Conservation (phyloP, 768 basidiomycete genomes). For the Panaeolus papilionaceus region DNA sequence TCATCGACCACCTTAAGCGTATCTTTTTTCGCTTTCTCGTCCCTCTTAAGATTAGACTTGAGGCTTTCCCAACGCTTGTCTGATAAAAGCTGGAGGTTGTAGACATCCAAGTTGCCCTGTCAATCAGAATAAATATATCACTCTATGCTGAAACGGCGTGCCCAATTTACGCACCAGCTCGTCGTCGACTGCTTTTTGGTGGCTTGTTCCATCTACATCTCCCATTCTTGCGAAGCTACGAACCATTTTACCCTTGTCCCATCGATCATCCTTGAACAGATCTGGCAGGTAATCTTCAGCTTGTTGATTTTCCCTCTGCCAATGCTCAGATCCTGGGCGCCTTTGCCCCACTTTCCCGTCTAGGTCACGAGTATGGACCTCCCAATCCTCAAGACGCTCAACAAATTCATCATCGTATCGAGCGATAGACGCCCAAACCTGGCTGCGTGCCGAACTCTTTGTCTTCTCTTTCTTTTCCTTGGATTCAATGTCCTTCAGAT, state of each 20-base stretch:
- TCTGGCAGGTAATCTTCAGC: slow-evolving; percentile 44
- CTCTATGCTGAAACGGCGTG: background rate
- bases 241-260: slow-evolving; percentile 85
- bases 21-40: slow-evolving; percentile 17
- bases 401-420: slow-evolving; percentile 80
- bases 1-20: slow-evolving; percentile 27
- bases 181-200: slow-evolving; percentile 37
- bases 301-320: slow-evolving; percentile 22
- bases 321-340: slow-evolving; percentile 39
- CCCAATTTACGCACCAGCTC: slow-evolving; percentile 37
- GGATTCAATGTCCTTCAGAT: background rate
- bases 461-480: slow-evolving; percentile 25
- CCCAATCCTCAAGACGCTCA: slow-evolving; percentile 65
- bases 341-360: slow-evolving; percentile 39
- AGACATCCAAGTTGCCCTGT: slow-evolving; percentile 49
- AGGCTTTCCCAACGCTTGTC: slow-evolving; percentile 50
- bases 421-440: slow-evolving; percentile 78
- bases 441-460: slow-evolving; percentile 34
- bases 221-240: slow-evolving; percentile 73
- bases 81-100: slow-evolving; percentile 53
- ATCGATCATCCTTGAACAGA: slow-evolving; percentile 58
- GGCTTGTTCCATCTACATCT: slow-evolving; percentile 34
- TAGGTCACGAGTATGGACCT: slow-evolving; percentile 55
- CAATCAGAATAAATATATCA: background rate
- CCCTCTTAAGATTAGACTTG: slow-evolving; percentile 39